These are phyloP conservation scores for Claviceps humidiphila DNA, from an alignment of 2,329 filamentous ascomycete genomes.

Conservation along the genomic window DNA sequence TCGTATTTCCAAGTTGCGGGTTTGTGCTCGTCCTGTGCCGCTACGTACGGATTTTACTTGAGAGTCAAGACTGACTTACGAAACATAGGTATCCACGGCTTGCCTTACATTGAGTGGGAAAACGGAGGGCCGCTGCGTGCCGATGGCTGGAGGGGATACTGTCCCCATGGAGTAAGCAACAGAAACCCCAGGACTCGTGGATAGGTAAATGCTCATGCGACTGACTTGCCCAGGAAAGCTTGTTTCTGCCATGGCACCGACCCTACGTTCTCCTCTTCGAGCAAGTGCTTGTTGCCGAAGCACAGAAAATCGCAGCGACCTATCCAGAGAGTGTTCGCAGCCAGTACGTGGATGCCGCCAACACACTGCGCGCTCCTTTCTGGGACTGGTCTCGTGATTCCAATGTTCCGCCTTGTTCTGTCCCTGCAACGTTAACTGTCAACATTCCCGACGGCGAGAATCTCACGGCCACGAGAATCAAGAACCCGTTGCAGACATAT, in stretches of 20 bases:
- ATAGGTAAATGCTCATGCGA: not conserved
- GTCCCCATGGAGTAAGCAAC: constrained; percentile 31
- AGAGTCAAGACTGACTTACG: constrained; percentile 2
- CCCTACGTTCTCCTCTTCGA: constrained; percentile 42
- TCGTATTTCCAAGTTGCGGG: constrained; percentile 40
- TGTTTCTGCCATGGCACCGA: constrained; percentile 43
- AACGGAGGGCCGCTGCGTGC: constrained; percentile 19
- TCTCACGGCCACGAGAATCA: constrained; percentile 20
- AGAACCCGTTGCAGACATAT: constrained; percentile 41
- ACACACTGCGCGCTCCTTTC: constrained; percentile 33
- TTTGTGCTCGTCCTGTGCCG: constrained; percentile 11
- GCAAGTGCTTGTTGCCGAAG: constrained; percentile 38
- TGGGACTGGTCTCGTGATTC: constrained; percentile 40
- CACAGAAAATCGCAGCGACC: constrained; percentile 29
- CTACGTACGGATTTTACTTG: not conserved
- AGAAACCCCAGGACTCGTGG: not conserved
- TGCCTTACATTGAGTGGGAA: constrained; percentile 30
- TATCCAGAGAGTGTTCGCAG: constrained; percentile 24
- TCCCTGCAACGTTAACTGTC: constrained; percentile 22
- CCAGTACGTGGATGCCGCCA: constrained; percentile 31
- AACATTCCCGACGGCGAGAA: constrained; percentile 25
- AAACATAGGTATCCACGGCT: constrained; percentile 25
- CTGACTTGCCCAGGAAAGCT: constrained; percentile 25
- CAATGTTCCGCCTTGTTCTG: constrained; percentile 29
- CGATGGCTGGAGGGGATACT: constrained; percentile 27